Conservation (phyloP, 768 basidiomycete genomes). For the Boletus sp. region DNA sequence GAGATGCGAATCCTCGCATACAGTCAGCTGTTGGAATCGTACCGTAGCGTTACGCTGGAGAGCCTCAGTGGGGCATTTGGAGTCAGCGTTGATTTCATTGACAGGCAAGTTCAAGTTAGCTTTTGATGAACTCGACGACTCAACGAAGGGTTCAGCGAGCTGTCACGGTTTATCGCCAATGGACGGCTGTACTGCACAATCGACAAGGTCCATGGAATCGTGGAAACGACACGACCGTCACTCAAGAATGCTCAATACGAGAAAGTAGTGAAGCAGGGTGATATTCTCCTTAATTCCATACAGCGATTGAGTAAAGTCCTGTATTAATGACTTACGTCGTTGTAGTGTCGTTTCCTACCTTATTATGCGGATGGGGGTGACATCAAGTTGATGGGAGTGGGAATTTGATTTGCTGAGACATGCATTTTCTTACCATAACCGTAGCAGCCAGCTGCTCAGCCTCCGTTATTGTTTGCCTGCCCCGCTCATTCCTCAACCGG, state of each 20-base stretch:
- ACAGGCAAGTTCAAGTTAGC: constrained; percentile 53
- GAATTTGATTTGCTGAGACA: not conserved
- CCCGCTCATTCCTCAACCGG: constrained; percentile 5
- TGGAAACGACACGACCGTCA: constrained; percentile 81
- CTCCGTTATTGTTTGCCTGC: constrained; percentile 4
- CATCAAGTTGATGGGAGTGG: not conserved
- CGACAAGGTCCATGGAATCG: constrained; percentile 92
- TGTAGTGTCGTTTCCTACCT: not conserved
- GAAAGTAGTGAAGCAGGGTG: constrained; percentile 89
- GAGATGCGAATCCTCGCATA: constrained; percentile 97
- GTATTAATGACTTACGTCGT: constrained; percentile 33
- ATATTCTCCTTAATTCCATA: constrained; percentile 81
- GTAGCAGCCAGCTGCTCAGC: not conserved
- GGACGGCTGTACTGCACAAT: constrained; percentile 85
- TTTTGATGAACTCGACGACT: not conserved
- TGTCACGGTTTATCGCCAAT: constrained; percentile 87
- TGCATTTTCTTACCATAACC: not conserved
- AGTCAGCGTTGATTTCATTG: constrained; percentile 83
- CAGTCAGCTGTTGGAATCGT: constrained; percentile 86
- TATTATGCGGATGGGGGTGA: not conserved
- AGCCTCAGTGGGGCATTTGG: constrained; percentile 86
- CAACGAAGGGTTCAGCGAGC: constrained; percentile 55
- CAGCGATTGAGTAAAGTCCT: constrained; percentile 91
- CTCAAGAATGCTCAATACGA: constrained; percentile 87
- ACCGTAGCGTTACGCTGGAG: constrained; percentile 84